Base-by-base conservation (phyloP, 1,284 basidiomycete species). In the Tilletia horrida region DNA sequence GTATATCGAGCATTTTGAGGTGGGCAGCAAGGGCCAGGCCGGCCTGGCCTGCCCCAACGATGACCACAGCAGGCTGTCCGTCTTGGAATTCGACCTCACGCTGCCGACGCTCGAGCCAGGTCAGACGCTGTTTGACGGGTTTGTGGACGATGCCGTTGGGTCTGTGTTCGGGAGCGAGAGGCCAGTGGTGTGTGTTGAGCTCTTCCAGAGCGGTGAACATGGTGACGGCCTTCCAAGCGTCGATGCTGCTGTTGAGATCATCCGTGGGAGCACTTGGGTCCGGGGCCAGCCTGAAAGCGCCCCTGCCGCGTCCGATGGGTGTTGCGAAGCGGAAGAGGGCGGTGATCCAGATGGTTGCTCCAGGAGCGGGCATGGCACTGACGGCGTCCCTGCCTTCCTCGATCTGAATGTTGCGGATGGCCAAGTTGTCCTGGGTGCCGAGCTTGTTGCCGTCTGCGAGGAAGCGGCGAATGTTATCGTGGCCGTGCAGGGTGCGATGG, bases 41-140 rank as follows among this genome's bases (percentile, higher is more conserved):
- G 64, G 86, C 85, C 78, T 90, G 89, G 0, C 88, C 88, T 9
- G 84, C 88, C 2, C 89, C 89, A 57, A 89, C 63, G 81, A 27
- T 66, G 25, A 63, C 57, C 27, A 66, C 65, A 2, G 35, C 45
- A 21, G 65, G 65, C 31, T 62, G 45, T 14, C n/a, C 23, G 65
- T 48, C 45, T 23, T 18, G 6, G 16, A 48, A 66, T 29, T 66
- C 61, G 29, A 31, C 25, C 45, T 62, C 45, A 3, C 55, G 52
- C 57, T 62, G 45, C 1, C 65, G 57, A 27, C 48, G 27, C 42
- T 50, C 43, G 18, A 27, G 21, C 66, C 66, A 67, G 18, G 27
- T 63, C 25, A 52, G 16, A 29, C 62, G 35, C 1, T 61, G 59
- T 16, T 47, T 44, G 62, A 63, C 21, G 18, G 62, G 29, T 31